Evolutionary conservation across 2,329 filamentous ascomycete species (phyloP), one percentile per base, ranked within the genome.

Genomic region (Akanthomyces dipterigenus): DNA sequence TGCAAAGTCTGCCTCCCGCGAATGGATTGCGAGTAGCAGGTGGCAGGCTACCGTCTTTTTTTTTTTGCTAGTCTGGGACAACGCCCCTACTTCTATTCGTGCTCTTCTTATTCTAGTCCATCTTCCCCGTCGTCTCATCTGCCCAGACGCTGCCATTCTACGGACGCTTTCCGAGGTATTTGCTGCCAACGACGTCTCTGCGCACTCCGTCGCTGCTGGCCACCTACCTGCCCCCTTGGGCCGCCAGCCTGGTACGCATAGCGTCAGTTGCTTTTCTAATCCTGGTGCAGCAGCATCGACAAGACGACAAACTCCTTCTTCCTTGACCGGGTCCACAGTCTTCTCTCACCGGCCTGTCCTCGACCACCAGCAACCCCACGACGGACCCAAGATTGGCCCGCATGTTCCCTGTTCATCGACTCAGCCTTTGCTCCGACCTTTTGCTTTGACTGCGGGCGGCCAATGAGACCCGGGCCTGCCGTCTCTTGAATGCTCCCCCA

Each of bases 251-350:
- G 20, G 31, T 57, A n/a, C 28, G 28, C 55, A 38, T 18, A 24
- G 20, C 28, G n/a, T 31, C 55, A 12, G 42, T 38, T 7, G 42
- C 36, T 31, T 18, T 36, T 45, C 42, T 45, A 24, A 56, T 26
- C 60, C 40, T 57, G 45, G 60, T 28, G 49, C 34, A 56, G 49
- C 34, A 56, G 60, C 2, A 56, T 51, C 26, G 28, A 49, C 38
- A 20, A 36, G 36, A 26, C 36, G 8, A 38, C 16, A 7, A 45
- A 18, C 34, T 11, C 42, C 11, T 60, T 55, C 53, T 46, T 61
- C 53, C 9, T 51, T 62, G 36, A 62, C 60, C 60, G 60, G 60
- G 36, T 62, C 60, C 60, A 62, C 60, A 16, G 26, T 46, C 26
- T 18, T 36, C 36, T 31, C 53, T 62, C 60, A 62, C 60, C 60